These are phyloP conservation scores for Ogataea populi-albae DNA, from an alignment of 805 yeast species.

Conservation along the genomic window DNA sequence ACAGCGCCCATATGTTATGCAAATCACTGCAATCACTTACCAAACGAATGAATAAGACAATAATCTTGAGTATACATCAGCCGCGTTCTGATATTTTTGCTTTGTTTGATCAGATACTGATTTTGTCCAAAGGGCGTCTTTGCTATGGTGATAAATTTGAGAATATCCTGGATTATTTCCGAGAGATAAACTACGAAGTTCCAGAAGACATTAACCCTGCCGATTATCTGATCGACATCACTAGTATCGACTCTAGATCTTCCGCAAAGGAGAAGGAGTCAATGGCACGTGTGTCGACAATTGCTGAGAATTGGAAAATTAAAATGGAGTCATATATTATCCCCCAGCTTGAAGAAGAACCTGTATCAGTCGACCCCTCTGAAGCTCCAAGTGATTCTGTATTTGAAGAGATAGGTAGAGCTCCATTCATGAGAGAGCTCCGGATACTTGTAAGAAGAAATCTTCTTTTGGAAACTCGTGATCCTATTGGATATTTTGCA, in stretches of 20 bases:
- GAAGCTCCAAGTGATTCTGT: slow-evolving; percentile 1
- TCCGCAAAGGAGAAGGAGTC: slow-evolving; percentile 36
- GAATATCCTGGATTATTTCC: slow-evolving; percentile 49
- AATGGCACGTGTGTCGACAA: slow-evolving; percentile 29
- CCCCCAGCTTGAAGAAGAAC: slow-evolving; percentile 1
- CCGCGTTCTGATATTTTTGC: slow-evolving; percentile 76
- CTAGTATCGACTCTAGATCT: slow-evolving; percentile 53
- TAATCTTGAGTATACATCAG: slow-evolving; percentile 77
- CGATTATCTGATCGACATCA: slow-evolving; percentile 54
- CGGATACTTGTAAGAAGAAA: slow-evolving; percentile 44
- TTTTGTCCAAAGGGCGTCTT: slow-evolving; percentile 60
- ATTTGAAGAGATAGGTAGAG: slow-evolving; percentile 31
- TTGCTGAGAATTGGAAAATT: slow-evolving; percentile 39
- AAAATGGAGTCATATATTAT: slow-evolving; percentile 14
- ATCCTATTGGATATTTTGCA: slow-evolving; percentile 47
- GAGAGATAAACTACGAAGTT: slow-evolving; percentile 39
- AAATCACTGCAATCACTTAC: slow-evolving; percentile 59
- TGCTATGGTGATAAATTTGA: slow-evolving; percentile 44
- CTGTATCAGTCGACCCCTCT: not conserved
- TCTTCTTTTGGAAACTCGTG: slow-evolving; percentile 45
- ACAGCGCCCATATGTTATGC: slow-evolving; percentile 65
- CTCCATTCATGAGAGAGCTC: slow-evolving; percentile 43
- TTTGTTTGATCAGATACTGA: slow-evolving; percentile 63
- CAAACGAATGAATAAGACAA: slow-evolving; percentile 55
- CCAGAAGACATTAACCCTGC: slow-evolving; percentile 58